Percentiles rank a stretch among this genome's conserved stretches.
phyloP scores from a whole-genome alignment of 192 early-diverging fungal genomes.

The Backusella psychrophila region DNA sequence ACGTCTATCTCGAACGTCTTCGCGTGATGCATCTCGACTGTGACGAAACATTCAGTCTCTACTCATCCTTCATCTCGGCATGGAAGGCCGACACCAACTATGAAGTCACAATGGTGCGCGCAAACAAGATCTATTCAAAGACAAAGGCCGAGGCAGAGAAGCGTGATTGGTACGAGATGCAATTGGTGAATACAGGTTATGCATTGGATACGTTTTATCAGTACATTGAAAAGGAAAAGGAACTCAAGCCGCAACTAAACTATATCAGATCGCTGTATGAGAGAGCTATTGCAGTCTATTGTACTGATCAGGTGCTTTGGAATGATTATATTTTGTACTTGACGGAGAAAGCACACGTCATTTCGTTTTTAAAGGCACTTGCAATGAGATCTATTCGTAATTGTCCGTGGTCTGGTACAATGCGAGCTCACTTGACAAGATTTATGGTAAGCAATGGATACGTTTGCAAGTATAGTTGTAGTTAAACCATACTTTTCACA shows the following conservation, averaged over 20 bases:
- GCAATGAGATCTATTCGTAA: slow-evolving; percentile 61
- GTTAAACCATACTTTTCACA: background rate
- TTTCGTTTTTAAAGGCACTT: slow-evolving; percentile 35
- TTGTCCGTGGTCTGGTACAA: slow-evolving; percentile 67
- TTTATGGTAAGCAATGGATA: slow-evolving; percentile 19
- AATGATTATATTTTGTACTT: slow-evolving; percentile 63
- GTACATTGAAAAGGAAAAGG: slow-evolving; percentile 59
- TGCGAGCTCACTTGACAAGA: slow-evolving; percentile 55
- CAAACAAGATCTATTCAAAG: slow-evolving; percentile 42
- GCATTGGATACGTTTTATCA: slow-evolving; percentile 44
- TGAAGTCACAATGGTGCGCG: slow-evolving; percentile 49
- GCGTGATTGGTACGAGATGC: slow-evolving; percentile 51
- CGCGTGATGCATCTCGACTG: slow-evolving; percentile 47
- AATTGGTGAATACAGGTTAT: slow-evolving; percentile 47
- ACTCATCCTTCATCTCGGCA: slow-evolving; percentile 62
- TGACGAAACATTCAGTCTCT: slow-evolving; percentile 57
- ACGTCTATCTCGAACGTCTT: slow-evolving; percentile 41
- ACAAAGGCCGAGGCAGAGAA: slow-evolving; percentile 39
- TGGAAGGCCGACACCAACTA: slow-evolving; percentile 48
- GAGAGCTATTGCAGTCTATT: slow-evolving; percentile 60
- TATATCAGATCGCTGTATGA: slow-evolving; percentile 59
- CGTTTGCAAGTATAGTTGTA: too few species aligned
- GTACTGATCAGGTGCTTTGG: slow-evolving; percentile 61
- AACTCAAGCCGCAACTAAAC: slow-evolving; percentile 14
- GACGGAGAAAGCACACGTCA: slow-evolving; percentile 36